phyloP scores from a whole-genome alignment of 495 filamentous ascomycete genomes.

The Neurospora sp. region DNA sequence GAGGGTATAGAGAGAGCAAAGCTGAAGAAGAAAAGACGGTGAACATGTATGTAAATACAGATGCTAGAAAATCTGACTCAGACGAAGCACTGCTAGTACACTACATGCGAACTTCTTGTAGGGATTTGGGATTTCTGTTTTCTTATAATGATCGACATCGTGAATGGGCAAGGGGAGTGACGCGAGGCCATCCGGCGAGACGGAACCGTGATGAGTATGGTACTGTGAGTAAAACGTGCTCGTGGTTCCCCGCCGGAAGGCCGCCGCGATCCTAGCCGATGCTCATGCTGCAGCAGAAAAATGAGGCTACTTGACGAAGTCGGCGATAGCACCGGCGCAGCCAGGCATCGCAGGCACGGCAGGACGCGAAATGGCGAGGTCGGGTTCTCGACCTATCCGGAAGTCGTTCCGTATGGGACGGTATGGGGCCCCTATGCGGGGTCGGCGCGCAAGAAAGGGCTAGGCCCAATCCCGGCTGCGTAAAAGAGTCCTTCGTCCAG shows the following conservation, averaged over 20 bases:
- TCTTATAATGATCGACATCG: neutral
- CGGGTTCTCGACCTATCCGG: neutral
- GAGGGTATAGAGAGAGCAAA: neutral
- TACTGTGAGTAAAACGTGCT: neutral
- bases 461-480: neutral
- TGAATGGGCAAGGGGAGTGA: neutral
- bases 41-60: neutral
- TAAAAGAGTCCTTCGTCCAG: neutral
- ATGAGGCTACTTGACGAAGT: neutral
- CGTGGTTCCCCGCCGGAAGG: neutral
- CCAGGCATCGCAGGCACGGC: neutral
- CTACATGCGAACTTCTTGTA: neutral
- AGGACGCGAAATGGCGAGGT: neutral
- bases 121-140: neutral
- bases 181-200: neutral
- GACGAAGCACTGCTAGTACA: neutral
- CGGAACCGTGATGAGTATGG: neutral
- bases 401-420: neutral
- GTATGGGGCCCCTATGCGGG: neutral
- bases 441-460: neutral
- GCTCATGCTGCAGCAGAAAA: neutral
- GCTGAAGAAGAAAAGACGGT: neutral
- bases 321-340: neutral
- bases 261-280: neutral
- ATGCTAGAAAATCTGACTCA: neutral